phyloP scores from a whole-genome alignment of 2,329 filamentous ascomycete species.

The Nannizzia gypsea region DNA sequence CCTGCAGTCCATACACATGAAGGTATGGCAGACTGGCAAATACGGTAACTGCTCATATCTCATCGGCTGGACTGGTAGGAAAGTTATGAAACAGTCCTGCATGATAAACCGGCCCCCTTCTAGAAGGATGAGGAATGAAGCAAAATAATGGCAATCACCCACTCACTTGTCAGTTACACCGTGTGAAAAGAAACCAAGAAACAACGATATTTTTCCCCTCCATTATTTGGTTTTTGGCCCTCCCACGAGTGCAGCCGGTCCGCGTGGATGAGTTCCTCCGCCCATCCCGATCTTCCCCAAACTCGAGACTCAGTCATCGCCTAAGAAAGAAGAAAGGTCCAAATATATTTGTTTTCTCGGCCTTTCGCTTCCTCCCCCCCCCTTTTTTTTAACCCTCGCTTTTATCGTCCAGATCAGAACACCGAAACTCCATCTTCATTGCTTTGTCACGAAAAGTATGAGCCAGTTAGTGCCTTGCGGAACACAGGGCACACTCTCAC shows the following conservation, averaged over 20 bases:
- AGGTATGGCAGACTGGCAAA: slow-evolving; percentile 1
- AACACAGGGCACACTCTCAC: background rate
- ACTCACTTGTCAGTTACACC: background rate
- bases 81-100: background rate
- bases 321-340: background rate
- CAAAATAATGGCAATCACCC: too few species aligned
- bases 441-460: background rate
- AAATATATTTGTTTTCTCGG: background rate
- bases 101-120: background rate
- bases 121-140: background rate
- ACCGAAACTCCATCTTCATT: background rate
- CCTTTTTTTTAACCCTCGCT: background rate
- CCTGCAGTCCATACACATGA: background rate
- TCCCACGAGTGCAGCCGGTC: background rate
- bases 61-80: background rate
- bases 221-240: background rate
- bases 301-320: background rate
- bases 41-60: background rate
- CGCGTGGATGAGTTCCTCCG: background rate
- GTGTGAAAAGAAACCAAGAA: background rate
- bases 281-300: background rate
- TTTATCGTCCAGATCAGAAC: background rate
- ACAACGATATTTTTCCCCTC: background rate
- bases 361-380: background rate
- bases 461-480: background rate